Evolutionary conservation across 179 eudicot genomes (phyloP).

Genomic region (Actinidia arguta): DNA sequence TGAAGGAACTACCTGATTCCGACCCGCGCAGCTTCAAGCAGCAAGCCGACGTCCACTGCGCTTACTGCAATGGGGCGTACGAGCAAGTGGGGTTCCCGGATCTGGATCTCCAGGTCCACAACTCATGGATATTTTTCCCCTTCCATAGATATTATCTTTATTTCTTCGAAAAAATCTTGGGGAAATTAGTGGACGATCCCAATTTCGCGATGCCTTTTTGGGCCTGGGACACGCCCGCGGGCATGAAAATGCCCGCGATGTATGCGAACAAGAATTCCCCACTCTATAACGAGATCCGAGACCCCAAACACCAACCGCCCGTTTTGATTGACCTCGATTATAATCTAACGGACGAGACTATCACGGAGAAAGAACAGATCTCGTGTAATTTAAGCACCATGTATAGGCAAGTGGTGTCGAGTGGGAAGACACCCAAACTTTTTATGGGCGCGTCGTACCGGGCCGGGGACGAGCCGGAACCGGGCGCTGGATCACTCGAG

Average conservation of each 20-base stretch:
- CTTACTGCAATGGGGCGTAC: conserved; percentile 86
- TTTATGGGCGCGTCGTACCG: conserved; percentile 79
- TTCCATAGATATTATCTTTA: conserved; percentile 78
- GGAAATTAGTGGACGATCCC: conserved; percentile 68
- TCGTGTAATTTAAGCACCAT: conserved; percentile 60
- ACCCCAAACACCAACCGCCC: conserved; percentile 54
- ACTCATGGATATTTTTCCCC: conserved; percentile 86
- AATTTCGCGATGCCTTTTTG: conserved; percentile 82
- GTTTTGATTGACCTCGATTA: conserved; percentile 58
- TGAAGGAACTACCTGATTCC: conserved; percentile 69
- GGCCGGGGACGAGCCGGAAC: conserved; percentile 59
- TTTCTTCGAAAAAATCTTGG: conserved; percentile 71
- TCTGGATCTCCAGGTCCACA: conserved; percentile 72
- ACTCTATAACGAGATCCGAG: conserved; percentile 56
- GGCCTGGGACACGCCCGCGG: conserved; percentile 76
- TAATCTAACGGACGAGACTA: conserved; percentile 35
- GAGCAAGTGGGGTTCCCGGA: conserved; percentile 68
- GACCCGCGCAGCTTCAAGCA: conserved; percentile 78
- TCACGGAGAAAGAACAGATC: conserved; percentile 33
- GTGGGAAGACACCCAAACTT: conserved; percentile 45
- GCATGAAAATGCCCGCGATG: conserved; percentile 73
- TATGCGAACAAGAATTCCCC: conserved; percentile 50
- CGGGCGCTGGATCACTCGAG: conserved; percentile 76
- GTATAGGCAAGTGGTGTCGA: conserved; percentile 84
- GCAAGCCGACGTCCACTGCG: conserved; percentile 89